A percentile compares a stretch with the other conserved stretches of the same genome.
These are phyloP conservation scores for Eurotiales sp. DNA, from an alignment of 2,329 filamentous ascomycete genomes.

Conservation along the genomic window DNA sequence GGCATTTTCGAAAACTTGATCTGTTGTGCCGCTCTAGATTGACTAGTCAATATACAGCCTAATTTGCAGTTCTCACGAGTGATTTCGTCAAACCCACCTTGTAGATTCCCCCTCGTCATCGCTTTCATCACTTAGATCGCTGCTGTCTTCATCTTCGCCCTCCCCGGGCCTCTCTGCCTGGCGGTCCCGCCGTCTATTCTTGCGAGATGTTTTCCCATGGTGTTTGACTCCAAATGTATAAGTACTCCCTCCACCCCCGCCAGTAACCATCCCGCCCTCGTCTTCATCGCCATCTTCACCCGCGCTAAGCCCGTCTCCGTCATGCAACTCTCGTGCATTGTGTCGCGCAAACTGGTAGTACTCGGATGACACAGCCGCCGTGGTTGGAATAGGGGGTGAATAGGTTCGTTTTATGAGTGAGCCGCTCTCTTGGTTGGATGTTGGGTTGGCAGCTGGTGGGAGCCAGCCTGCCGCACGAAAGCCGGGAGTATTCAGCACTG, in stretches of 20 bases:
- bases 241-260: slow-evolving; percentile 45
- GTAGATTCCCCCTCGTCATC: slow-evolving; percentile 56
- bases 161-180: slow-evolving; percentile 52
- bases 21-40: slow-evolving; percentile 70
- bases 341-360: slow-evolving; percentile 54
- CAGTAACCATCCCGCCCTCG: slow-evolving; percentile 61
- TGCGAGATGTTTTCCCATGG: slow-evolving; percentile 28
- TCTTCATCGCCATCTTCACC: slow-evolving; percentile 56
- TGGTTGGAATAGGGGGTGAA: slow-evolving; percentile 63
- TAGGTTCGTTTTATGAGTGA: slow-evolving; percentile 59
- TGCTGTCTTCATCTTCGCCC: slow-evolving; percentile 62
- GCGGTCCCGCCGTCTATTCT: slow-evolving; percentile 33
- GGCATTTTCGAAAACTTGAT: slow-evolving; percentile 98
- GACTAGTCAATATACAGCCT: slow-evolving; percentile 18
- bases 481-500: slow-evolving; percentile 60
- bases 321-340: slow-evolving; percentile 26
- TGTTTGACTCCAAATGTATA: slow-evolving; percentile 53
- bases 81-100: slow-evolving; percentile 25
- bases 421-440: slow-evolving; percentile 29
- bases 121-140: slow-evolving; percentile 63
- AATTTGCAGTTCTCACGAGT: background rate
- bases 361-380: slow-evolving; percentile 54
- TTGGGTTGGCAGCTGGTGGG: slow-evolving; percentile 33
- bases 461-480: slow-evolving; percentile 64
- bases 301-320: slow-evolving; percentile 26